Evolutionary conservation across 441 rosid species (phyloP), one percentile per base, ranked within the genome.

Genomic region (Populus hybrid): DNA sequence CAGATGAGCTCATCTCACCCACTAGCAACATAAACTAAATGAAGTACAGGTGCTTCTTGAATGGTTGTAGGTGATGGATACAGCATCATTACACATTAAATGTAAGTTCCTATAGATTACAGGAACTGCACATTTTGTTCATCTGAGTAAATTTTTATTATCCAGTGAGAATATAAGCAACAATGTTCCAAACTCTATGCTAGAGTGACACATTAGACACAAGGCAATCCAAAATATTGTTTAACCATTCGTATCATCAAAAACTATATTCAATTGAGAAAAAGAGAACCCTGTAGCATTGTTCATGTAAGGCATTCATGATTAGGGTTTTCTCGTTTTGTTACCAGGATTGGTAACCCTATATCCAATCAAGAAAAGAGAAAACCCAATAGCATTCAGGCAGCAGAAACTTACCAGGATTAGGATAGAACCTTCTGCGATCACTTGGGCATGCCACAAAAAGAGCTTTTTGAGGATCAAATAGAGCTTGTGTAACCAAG

Each of bases 381-480:
- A 16, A 26, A 34, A 76, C 42, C 34, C 18, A 50, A 16, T 14
- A 14, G 57, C 57, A 50, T 50, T 72, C 71, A 46, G 81, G 50
- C 59, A 71, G 30, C 5, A 64, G 74, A 85, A 72, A 59, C 83
- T 72, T 92, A 92, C 99, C 96, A 72, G 95, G 94, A 82, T 91
- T 96, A 80, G 98, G 99, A 79, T 88, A 89, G 87, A 94, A 94
- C 86, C 98, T 89, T 88, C 98, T 88, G 19, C 85, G 85, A 79
- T 95, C 99, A 80, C 90, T 89, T 66, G 91, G 85, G 79, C 97
- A 89, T 64, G 91, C 87, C 75, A 87, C 86, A 74, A 96, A 96
- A 74, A 94, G 95, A 18, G 92, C 89, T 75, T 86, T 88, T 75
- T 87, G 79, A 73, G 86, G 92, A 84, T 83, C 87, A 74, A 94